These are phyloP conservation scores for Avena atlantica DNA, from an alignment of 176 grass and related monocot species.

Conservation along the genomic window DNA sequence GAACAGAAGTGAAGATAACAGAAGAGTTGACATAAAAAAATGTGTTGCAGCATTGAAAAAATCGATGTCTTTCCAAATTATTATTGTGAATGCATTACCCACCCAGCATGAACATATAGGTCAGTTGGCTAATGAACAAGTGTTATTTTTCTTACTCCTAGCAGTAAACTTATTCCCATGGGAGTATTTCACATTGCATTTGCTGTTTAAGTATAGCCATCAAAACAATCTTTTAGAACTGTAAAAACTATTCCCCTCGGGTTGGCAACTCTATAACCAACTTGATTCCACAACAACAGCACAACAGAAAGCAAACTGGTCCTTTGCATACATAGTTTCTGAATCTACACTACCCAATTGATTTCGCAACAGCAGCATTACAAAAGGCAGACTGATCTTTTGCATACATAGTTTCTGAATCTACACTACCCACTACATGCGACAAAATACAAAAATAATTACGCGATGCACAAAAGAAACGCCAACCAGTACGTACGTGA, in stretches of 20 bases:
- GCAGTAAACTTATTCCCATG: neutral
- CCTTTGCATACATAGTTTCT: neutral
- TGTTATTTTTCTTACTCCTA: neutral
- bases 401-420: neutral
- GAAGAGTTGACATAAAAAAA: constrained; percentile 19
- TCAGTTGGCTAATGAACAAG: neutral
- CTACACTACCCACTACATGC: neutral
- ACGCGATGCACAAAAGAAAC: neutral
- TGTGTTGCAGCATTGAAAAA: constrained; percentile 3
- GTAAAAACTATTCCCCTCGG: neutral
- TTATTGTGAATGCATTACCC: neutral
- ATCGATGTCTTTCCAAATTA: constrained; percentile 1
- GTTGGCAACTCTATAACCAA: neutral
- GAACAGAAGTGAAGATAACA: constrained; percentile 27
- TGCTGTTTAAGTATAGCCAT: neutral
- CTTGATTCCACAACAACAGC: neutral
- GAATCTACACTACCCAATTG: neutral
- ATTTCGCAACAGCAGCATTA: neutral
- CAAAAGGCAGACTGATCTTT: neutral
- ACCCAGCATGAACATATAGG: constrained; percentile 29
- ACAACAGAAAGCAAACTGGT: neutral
- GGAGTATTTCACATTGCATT: neutral
- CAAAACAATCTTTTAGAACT: neutral
- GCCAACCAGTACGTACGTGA: neutral
- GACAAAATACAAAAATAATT: neutral